Base-by-base conservation (phyloP, 805 yeast genomes). In the Candida namnaoensis region DNA sequence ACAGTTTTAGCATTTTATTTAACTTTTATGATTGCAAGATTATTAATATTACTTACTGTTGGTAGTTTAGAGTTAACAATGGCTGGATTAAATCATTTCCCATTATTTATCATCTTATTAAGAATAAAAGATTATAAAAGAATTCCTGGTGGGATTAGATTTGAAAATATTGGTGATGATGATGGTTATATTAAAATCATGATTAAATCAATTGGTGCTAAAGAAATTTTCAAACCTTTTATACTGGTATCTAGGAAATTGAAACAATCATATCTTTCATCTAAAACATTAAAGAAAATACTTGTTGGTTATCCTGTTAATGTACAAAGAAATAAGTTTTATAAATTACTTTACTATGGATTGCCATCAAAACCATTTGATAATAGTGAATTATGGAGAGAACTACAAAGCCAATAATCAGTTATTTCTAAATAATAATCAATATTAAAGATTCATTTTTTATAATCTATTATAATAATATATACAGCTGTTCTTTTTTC, bases 1-100 rank as follows among this genome's bases (percentile, higher is more conserved):
- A 93, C 99, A 0, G 82, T 88, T 2, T 57, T 81, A 49, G 93
- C 93, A 12, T 93, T 90, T 56, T 93, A 93, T 55, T 50, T 79
- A 14, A 74, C 81, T 23, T 91, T 88, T 60, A 82, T 86, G 6
- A 45, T 71, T 0, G 65, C 80, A 5, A 67, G 88, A 41, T 53
- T 88, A 32, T 47, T 69, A 0, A 68, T 77, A 5, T 62, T 86
- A 35, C 42, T 66, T 3, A 40, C 69, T 1, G 64, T 74, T 33
- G 78, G 81, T 15, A 39, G 65, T 1, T 58, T 82, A 23, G 93
- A 87, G 48, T 65, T 80, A 35, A 38, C 68, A 0, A 68, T 87
- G 47, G 76, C 90, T 7, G 57, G 77, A 30, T 58, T 88, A 42
- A 91, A 90, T 55, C 90, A 90, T 56, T 76, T 83, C 55, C 99